Percentiles rank a stretch among this genome's conserved stretches.
These are phyloP conservation scores for Stachybotrys elegans DNA, from an alignment of 2,329 filamentous ascomycete genomes.

Conservation along the genomic window DNA sequence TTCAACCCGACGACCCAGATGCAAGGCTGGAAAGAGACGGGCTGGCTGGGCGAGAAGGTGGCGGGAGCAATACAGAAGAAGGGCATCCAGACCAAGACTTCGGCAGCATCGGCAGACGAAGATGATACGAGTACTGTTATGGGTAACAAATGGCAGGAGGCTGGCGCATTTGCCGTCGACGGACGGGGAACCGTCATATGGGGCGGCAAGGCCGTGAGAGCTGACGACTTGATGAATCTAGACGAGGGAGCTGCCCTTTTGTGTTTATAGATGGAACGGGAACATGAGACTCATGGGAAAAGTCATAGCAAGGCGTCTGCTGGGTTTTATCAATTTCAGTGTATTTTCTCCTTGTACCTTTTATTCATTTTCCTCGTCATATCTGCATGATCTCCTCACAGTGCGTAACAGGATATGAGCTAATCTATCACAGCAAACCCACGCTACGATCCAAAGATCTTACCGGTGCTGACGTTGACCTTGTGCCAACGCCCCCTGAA, in stretches of 20 bases:
- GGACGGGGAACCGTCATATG: conserved; percentile 44
- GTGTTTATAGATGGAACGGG: conserved; percentile 17
- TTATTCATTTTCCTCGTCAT: no score
- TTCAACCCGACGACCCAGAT: conserved; percentile 49
- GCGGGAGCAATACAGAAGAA: conserved; percentile 38
- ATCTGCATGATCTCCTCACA: no score
- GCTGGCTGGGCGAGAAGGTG: conserved; percentile 48
- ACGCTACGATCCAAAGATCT: conserved; percentile 21
- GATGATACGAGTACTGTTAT: conserved; percentile 38
- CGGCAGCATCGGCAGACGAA: conserved; percentile 13
- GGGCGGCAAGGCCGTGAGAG: conserved; percentile 41
- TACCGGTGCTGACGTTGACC: conserved; percentile 60
- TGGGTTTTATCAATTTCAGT: no score
- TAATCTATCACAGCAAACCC: no score
- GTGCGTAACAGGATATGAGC: no score
- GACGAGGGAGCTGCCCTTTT: conserved; percentile 41
- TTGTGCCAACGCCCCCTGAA: conserved; percentile 53
- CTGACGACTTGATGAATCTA: conserved; percentile 48
- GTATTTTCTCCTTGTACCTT: no score
- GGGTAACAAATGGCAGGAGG: conserved; percentile 54
- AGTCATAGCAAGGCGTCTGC: no score
- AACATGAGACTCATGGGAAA: no score
- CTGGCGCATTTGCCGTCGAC: conserved; percentile 47
- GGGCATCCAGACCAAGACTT: conserved; percentile 15
- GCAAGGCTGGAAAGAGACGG: conserved; percentile 48